Base-by-base conservation (phyloP, 1,284 basidiomycete species). In the Peniophora sp. region DNA sequence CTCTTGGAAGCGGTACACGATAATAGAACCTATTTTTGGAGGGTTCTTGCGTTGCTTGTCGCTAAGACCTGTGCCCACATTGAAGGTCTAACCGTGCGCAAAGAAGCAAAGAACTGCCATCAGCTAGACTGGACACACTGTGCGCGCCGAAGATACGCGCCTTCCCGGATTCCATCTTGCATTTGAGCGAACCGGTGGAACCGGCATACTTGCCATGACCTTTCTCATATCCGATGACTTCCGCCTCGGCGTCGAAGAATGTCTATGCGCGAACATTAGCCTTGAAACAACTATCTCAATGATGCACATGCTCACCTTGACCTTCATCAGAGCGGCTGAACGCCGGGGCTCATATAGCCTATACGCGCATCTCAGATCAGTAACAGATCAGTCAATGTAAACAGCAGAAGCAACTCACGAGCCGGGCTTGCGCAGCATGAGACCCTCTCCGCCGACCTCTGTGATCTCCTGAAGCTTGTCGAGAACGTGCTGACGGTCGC, bases 1-100 rank as follows among this genome's bases (percentile, higher is more conserved):
- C 59, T 85, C 82, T 56, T 83, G 81, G 63, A 85, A 85, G 27
- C 80, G 70, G 63, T 85, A 85, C 0, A 70, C 73, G 52, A 85
- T 75, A 56, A 85, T 80, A 1, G 72, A 63, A 2, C 83, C 82
- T 44, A 84, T 63, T 57, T 77, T 74, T 0, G 78, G 78, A n/a
- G 79, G 78, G 38, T 69, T 68, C 52, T 67, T 65, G 50, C 79
- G 73, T 51, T 74, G 75, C 54, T 74, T 75, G 59, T 80, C 77
- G 16, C 65, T 73, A 47, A 83, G 61, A 1, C 80, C 79, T 3
- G 73, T 76, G 3, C 80, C 79, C 12, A 79, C 76, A 46, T 69
- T 78, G 67, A 82, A 82, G 14, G 64, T 71, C 77, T 79, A 20
- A n/a, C n/a, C n/a, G n/a, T n/a, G n/a, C n/a, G n/a, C n/a, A n/a